phyloP scores from a whole-genome alignment of 257 asterid species.

The Solanum okadae region DNA sequence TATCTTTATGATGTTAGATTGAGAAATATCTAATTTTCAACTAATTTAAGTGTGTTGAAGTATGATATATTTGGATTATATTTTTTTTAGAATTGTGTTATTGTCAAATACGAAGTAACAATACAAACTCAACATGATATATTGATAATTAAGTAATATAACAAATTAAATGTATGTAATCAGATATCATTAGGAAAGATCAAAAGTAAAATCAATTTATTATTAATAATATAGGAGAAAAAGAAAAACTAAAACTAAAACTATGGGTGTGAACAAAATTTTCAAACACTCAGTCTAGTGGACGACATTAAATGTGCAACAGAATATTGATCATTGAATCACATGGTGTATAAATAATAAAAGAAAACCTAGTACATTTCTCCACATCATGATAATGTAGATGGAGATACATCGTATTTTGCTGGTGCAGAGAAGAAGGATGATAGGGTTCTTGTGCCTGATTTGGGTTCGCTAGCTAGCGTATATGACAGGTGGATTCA shows the following conservation, averaged over 20 bases:
- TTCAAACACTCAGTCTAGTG: background rate
- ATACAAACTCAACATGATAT: too few relatives aligned
- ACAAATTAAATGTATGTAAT: too few relatives aligned
- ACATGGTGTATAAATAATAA: background rate
- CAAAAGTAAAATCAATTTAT: too few relatives aligned
- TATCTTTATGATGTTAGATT: background rate
- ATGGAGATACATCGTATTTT: constrained; percentile 40
- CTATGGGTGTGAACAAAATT: background rate
- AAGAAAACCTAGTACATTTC: background rate
- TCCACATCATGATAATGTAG: background rate
- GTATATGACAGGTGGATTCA: constrained; percentile 52
- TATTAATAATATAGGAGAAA: too few relatives aligned
- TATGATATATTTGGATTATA: too few relatives aligned
- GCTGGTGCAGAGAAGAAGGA: constrained; percentile 97
- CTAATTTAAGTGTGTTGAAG: background rate
- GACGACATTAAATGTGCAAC: background rate
- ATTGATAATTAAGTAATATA: too few relatives aligned
- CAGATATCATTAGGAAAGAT: too few relatives aligned
- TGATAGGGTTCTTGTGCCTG: constrained; percentile 92
- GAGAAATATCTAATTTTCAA: too few relatives aligned
- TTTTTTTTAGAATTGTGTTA: too few relatives aligned
- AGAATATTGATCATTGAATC: too few relatives aligned
- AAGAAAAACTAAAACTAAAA: too few relatives aligned
- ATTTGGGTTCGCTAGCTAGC: constrained; percentile 82
- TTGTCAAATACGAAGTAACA: background rate